Percentiles rank a stretch among this genome's conserved stretches.
Conservation (phyloP, 1,284 basidiomycete genomes). For the Rhodofomes roseus region DNA sequence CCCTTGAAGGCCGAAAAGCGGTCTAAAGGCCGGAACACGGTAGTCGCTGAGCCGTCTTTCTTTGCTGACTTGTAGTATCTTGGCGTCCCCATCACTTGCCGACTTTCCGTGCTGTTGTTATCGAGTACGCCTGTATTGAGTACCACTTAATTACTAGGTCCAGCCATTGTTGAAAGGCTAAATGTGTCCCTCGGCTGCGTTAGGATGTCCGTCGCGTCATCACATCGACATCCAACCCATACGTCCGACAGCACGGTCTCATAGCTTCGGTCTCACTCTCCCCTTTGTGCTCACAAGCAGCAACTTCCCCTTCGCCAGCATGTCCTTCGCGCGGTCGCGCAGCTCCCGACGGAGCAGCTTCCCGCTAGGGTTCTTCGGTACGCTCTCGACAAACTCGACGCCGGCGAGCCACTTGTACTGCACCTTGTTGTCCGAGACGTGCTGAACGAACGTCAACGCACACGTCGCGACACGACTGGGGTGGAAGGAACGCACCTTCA, state of each 20-base stretch:
- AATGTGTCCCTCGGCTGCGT: too few relatives aligned
- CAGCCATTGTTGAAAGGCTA: neutral
- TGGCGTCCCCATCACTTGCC: neutral
- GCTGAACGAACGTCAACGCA: slow-evolving; percentile 16
- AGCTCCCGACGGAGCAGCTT: slow-evolving; percentile 21
- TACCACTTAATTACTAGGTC: neutral
- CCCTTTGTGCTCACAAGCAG: neutral
- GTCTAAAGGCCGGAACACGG: slow-evolving; percentile 56
- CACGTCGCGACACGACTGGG: neutral
- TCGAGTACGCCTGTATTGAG: too few relatives aligned
- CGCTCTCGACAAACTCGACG: slow-evolving; percentile 20
- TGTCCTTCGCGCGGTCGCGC: slow-evolving; percentile 18
- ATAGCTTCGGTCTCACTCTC: slow-evolving; percentile 4
- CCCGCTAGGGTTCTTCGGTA: slow-evolving; percentile 25
- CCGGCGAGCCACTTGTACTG: slow-evolving; percentile 23
- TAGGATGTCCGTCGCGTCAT: too few relatives aligned
- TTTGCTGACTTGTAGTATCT: slow-evolving; percentile 51
- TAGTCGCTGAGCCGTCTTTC: slow-evolving; percentile 57
- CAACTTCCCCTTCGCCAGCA: slow-evolving; percentile 10
- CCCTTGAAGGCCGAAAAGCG: slow-evolving; percentile 40
- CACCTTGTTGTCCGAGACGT: slow-evolving; percentile 21
- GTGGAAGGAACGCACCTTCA: slow-evolving; percentile 18
- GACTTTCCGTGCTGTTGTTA: too few relatives aligned
- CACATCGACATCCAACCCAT: too few relatives aligned
- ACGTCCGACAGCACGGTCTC: too few relatives aligned